phyloP scores from a whole-genome alignment of 345 rosid genomes.

The Citrus sp. region DNA sequence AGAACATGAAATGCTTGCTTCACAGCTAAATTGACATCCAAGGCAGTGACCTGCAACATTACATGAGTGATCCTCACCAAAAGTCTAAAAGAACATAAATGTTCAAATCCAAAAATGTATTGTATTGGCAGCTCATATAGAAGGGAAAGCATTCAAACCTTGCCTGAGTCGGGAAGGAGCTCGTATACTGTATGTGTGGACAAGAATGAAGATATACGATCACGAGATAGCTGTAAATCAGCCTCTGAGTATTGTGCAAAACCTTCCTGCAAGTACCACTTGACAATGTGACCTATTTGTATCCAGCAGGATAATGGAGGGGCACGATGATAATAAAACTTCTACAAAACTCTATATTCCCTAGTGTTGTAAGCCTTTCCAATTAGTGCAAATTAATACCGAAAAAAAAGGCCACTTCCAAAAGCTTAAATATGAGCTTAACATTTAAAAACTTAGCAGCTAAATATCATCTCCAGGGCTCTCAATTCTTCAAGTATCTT shows the following conservation, averaged over 20 bases:
- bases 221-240: slow-evolving; percentile 74
- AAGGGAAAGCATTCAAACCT: slow-evolving; percentile 65
- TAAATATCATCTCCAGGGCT: neutral
- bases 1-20: slow-evolving; percentile 98
- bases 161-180: slow-evolving; percentile 96
- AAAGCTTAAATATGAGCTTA: neutral
- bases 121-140: slow-evolving; percentile 21
- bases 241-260: slow-evolving; percentile 53
- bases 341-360: neutral
- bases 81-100: neutral
- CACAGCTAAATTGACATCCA: slow-evolving; percentile 93
- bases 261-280: slow-evolving; percentile 43
- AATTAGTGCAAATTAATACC: neutral
- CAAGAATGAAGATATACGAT: slow-evolving; percentile 63
- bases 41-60: slow-evolving; percentile 66
- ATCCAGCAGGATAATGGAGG: neutral
- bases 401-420: neutral
- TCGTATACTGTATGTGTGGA: slow-evolving; percentile 81
- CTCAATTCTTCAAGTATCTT: neutral
- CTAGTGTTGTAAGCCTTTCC: neutral
- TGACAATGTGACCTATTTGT: slow-evolving; percentile 13
- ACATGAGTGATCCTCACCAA: neutral
- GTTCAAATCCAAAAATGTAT: neutral
- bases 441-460: slow-evolving; percentile 4
- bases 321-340: neutral